Percentiles rank a stretch among this genome's conserved stretches.
These are phyloP conservation scores for Aspergillus haitiensis DNA, from an alignment of 495 filamentous ascomycete genomes.

Conservation along the genomic window DNA sequence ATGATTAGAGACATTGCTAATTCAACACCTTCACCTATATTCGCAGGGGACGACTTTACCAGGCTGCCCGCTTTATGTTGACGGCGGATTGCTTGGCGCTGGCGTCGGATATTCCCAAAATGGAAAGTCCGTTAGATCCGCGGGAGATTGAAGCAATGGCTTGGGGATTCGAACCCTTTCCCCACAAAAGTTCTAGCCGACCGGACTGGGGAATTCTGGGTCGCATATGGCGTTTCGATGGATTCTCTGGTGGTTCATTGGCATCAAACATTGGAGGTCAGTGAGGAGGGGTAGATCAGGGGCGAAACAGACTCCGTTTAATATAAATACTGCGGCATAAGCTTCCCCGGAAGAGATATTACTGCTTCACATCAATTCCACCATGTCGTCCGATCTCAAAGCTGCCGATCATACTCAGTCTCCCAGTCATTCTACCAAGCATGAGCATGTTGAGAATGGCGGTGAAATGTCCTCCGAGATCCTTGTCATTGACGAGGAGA, in stretches of 20 bases:
- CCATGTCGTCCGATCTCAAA: constrained; percentile 4
- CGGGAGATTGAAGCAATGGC: too few species aligned
- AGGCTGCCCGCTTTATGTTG: too few species aligned
- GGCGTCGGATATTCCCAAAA: too few species aligned
- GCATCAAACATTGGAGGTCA: too few species aligned
- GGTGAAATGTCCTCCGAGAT: constrained; percentile 1
- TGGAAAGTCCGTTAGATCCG: too few species aligned
- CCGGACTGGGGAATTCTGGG: not conserved
- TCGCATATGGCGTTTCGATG: not conserved
- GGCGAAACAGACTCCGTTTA: not conserved
- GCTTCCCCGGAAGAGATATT: not conserved
- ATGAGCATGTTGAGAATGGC: not conserved
- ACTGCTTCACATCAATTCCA: not conserved
- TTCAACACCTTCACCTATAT: not conserved
- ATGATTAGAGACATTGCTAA: not conserved
- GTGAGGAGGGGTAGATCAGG: constrained; percentile 7
- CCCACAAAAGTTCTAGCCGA: not conserved
- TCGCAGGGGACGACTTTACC: not conserved
- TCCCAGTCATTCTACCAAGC: not conserved
- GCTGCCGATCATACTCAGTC: constrained; percentile 1
- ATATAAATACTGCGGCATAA: not conserved
- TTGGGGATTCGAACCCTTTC: not conserved
- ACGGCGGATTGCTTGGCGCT: too few species aligned
- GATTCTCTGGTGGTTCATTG: not conserved
- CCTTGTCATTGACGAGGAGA: constrained; percentile 14